Evolutionary conservation across 2,329 filamentous ascomycete species (phyloP).

Genomic region (Macrophomina tecta): DNA sequence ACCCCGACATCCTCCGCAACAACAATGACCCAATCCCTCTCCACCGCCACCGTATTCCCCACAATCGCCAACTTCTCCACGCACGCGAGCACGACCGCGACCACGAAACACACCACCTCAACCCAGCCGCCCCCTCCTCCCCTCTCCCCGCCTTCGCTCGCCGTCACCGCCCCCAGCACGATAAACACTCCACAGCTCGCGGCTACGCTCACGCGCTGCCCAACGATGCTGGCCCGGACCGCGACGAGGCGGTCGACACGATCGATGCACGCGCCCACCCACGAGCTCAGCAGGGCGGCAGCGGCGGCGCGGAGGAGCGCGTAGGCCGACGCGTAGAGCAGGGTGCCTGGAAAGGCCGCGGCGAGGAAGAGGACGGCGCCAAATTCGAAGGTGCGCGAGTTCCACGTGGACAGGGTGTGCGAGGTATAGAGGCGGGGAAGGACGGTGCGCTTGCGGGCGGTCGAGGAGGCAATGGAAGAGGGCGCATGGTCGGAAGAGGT

Average conservation of each 20-base stretch:
- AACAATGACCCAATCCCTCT: conserved; percentile 71
- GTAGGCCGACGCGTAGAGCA: conserved; percentile 73
- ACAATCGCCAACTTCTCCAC: conserved; percentile 71
- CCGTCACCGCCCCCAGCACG: neutral
- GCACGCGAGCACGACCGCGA: conserved; percentile 62
- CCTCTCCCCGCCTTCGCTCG: neutral
- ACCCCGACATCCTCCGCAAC: conserved; percentile 47
- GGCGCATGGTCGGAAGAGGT: neutral
- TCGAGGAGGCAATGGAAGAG: neutral
- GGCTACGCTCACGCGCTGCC: neutral
- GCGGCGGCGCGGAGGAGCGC: conserved; percentile 65
- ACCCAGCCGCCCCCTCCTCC: neutral
- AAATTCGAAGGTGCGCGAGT: conserved; percentile 57
- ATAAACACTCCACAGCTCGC: neutral
- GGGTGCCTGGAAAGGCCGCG: conserved; percentile 56
- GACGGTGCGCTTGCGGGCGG: neutral
- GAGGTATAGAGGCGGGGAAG: conserved; percentile 49
- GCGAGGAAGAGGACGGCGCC: conserved; percentile 57
- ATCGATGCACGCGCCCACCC: conserved; percentile 67
- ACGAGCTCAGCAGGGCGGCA: conserved; percentile 64
- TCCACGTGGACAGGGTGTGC: conserved; percentile 57
- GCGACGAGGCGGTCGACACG: neutral
- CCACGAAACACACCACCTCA: neutral
- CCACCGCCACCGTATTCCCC: conserved; percentile 71
- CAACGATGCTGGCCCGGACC: conserved; percentile 37